These are phyloP conservation scores for Tinospora cordifolia DNA, from an alignment of 164 flowering plant species.

Conservation along the genomic window DNA sequence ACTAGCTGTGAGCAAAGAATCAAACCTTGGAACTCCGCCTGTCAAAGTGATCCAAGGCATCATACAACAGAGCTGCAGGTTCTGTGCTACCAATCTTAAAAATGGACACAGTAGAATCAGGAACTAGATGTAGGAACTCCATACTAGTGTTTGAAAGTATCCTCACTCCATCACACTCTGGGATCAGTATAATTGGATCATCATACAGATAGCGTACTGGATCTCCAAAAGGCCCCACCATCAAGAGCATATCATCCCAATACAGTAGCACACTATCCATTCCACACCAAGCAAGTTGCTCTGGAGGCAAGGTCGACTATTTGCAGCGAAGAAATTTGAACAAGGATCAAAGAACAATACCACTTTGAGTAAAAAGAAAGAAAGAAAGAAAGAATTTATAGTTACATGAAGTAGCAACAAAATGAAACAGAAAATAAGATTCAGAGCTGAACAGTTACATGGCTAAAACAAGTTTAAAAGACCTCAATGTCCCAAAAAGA, in stretches of 20 bases:
- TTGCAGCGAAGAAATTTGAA: conserved; percentile 10
- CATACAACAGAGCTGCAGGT: conserved; percentile 85
- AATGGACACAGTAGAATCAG: conserved; percentile 87
- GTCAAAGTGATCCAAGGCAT: conserved; percentile 97
- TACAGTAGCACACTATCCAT: conserved; percentile 80
- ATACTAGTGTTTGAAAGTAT: conserved; percentile 79
- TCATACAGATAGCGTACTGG: conserved; percentile 81
- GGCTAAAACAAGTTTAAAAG: background rate
- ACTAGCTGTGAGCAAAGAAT: background rate
- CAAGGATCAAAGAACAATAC: background rate
- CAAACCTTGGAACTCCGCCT: conserved; percentile 87
- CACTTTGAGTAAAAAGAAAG: background rate
- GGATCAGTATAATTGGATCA: conserved; percentile 78
- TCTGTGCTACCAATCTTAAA: conserved; percentile 90
- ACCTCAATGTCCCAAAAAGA: too few species aligned
- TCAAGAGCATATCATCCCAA: conserved; percentile 90
- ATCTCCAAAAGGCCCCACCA: conserved; percentile 88
- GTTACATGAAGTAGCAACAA: background rate
- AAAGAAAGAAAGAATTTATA: background rate
- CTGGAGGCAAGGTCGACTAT: conserved; percentile 92
- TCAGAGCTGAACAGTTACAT: too few species aligned
- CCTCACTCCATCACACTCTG: conserved; percentile 96
- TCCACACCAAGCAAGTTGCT: conserved; percentile 97
- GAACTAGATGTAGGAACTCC: conserved; percentile 91
- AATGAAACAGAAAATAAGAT: too few species aligned